Base-by-base conservation (phyloP, 225 moss, liverwort and hornwort genomes). In the Straminergon stramineum region DNA sequence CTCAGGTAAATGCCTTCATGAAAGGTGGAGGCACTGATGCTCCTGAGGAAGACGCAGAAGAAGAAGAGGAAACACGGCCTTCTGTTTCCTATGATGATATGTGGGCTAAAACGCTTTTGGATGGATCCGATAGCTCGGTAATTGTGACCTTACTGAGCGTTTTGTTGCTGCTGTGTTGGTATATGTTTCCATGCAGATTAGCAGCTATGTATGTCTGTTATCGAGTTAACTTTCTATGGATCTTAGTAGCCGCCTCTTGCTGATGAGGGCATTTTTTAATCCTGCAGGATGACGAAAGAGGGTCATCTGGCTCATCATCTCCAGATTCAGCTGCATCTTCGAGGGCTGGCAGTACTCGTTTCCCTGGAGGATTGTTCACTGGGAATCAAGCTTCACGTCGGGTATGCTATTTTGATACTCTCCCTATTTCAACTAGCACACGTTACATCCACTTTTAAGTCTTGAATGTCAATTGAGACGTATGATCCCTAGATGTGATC, bases 1-100 rank as follows among this genome's bases (percentile, higher is more conserved):
- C 91, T 53, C 83, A 99, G 98, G 97, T 97, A 53, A 99, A 99
- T 89, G 99, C 97, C 79, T 99, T 97, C 75, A 95, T 99, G 93
- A 96, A 96, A 94, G 99, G 99, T 79, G 96, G 95, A 87, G 99
- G 99, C 69, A 97, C 96, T 63, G 95, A 97, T 91, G 99, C 99
- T 86, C 99, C 99, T 13, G 97, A 96, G 78, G 95, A 95, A 85
- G 95, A 95, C 69, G 93, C 91, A 70, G 95, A 94, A 83, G 99
- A 99, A 81, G 97, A 97, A 90, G 92, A 91, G 85, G 93, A 95
- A 79, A 81, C 93, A 39, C 95, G 96, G 18, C 95, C 95, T 80
- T 96, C 99, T 84, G 96, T 93, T 87, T 95, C 95, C 53, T 96
- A 96, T 52, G 99, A 99, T 87, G 99, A 99, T 68, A 97, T 99